These are phyloP conservation scores for Athelia psychrophila DNA, from an alignment of 1,284 basidiomycete genomes.

Conservation along the genomic window DNA sequence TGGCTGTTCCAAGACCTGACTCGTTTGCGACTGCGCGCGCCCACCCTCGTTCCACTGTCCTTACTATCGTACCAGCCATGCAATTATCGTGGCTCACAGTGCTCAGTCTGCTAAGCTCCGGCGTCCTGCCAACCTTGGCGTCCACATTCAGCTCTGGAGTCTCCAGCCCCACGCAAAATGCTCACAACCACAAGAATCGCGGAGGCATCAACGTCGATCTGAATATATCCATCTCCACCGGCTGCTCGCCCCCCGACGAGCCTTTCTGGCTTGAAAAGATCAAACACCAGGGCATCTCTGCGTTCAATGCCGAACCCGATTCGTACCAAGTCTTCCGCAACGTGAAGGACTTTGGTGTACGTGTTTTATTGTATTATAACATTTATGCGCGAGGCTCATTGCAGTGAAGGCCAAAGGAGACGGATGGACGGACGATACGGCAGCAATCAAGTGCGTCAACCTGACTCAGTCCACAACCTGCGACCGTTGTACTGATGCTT, in stretches of 20 bases:
- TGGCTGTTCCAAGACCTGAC: too few species aligned
- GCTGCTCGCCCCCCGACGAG: slow-evolving; percentile 44
- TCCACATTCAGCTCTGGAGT: not conserved
- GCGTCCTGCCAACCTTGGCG: too few species aligned
- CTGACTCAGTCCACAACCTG: not conserved
- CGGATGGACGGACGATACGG: slow-evolving; percentile 67
- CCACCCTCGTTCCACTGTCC: not conserved
- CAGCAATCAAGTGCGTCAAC: slow-evolving; percentile 56
- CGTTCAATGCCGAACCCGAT: slow-evolving; percentile 52
- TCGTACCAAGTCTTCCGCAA: slow-evolving; percentile 73
- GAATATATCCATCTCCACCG: slow-evolving; percentile 1
- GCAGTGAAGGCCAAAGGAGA: slow-evolving; percentile 44
- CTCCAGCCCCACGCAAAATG: too few species aligned
- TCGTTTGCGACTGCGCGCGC: not conserved
- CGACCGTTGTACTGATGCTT: not conserved
- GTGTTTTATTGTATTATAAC: slow-evolving; percentile 29
- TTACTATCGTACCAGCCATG: too few species aligned
- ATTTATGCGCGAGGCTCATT: not conserved
- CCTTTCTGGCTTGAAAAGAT: slow-evolving; percentile 74
- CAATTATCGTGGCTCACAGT: too few species aligned
- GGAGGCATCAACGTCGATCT: too few species aligned
- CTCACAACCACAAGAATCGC: too few species aligned
- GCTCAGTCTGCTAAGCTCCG: too few species aligned
- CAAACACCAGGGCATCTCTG: slow-evolving; percentile 61
- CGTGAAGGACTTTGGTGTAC: slow-evolving; percentile 61